phyloP scores from a whole-genome alignment of 805 yeast genomes.

The Kodamaea leandrae region DNA sequence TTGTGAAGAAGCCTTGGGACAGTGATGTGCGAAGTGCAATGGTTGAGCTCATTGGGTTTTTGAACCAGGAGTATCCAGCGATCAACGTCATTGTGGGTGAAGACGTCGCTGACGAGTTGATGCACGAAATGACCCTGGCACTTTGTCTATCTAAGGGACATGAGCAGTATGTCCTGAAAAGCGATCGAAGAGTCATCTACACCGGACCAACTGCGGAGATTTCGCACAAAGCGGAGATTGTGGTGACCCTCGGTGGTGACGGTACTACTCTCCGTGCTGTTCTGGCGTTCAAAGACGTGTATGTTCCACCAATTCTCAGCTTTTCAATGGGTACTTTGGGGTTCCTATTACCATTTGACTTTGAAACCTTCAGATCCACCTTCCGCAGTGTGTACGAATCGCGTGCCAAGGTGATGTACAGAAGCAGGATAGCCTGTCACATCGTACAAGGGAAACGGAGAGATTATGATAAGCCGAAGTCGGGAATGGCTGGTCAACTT shows the following conservation, averaged over 20 bases:
- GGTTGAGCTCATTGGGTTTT: conserved; percentile 58
- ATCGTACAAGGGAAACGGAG: conserved; percentile 31
- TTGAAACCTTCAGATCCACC: conserved; percentile 54
- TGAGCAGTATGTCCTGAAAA: not conserved
- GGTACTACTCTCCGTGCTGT: conserved; percentile 89
- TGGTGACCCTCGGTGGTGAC: conserved; percentile 94
- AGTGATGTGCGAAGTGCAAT: conserved; percentile 61
- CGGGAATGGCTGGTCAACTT: not conserved
- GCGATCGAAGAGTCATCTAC: conserved; percentile 30
- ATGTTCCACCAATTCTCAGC: conserved; percentile 86
- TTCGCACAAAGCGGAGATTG: conserved; percentile 65
- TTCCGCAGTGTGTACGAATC: conserved; percentile 66
- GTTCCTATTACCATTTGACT: conserved; percentile 83
- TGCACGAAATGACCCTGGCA: conserved; percentile 17
- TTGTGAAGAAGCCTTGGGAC: conserved; percentile 86
- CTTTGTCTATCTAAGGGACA: conserved; percentile 2
- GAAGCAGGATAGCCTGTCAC: conserved; percentile 79
- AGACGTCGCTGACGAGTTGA: conserved; percentile 71
- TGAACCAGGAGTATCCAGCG: conserved; percentile 62
- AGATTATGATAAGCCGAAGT: not conserved
- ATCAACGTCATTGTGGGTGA: conserved; percentile 75
- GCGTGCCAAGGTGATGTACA: conserved; percentile 67
- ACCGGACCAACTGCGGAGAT: conserved; percentile 62
- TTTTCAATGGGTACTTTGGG: conserved; percentile 92
- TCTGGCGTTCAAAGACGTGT: conserved; percentile 64